Evolutionary conservation across 208 protist species (phyloP).

Genomic region (Trypanosoma vivax): DNA sequence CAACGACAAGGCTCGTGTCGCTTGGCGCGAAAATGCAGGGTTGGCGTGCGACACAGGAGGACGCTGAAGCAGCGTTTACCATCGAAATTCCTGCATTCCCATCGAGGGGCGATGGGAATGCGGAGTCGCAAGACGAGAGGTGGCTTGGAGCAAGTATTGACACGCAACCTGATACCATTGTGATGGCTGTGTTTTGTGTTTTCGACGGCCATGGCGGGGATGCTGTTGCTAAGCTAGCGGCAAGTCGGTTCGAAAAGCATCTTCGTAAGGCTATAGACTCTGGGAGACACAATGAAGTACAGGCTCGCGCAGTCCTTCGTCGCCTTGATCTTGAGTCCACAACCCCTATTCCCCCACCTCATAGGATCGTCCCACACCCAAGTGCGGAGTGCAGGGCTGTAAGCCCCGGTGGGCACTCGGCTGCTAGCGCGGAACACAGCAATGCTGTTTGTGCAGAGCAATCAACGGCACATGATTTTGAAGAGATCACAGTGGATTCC

Average conservation of each 20-base stretch:
- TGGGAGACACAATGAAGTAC: slow-evolving; percentile 10
- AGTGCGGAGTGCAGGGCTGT: background rate
- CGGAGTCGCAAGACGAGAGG: slow-evolving; percentile 2
- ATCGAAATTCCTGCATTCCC: slow-evolving; percentile 36
- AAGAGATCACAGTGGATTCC: no score
- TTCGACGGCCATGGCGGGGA: slow-evolving; percentile 84
- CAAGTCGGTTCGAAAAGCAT: slow-evolving; percentile 51
- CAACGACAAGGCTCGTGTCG: slow-evolving; percentile 33
- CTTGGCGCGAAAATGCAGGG: slow-evolving; percentile 65
- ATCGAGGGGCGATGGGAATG: slow-evolving; percentile 2
- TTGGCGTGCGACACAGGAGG: slow-evolving; percentile 75
- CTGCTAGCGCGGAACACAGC: no score
- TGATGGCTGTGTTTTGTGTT: slow-evolving; percentile 75
- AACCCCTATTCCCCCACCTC: background rate
- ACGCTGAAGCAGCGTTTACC: slow-evolving; percentile 63
- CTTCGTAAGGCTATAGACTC: slow-evolving; percentile 37
- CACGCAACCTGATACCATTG: slow-evolving; percentile 12
- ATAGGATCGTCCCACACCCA: background rate
- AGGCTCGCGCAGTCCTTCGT: slow-evolving; percentile 44
- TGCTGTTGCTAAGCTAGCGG: slow-evolving; percentile 68
- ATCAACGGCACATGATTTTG: no score
- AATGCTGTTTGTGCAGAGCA: no score
- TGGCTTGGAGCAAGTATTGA: background rate
- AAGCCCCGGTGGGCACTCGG: no score
- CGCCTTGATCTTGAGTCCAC: slow-evolving; percentile 42